Evolutionary conservation across 148 eudicot species (phyloP), one percentile per base, ranked within the genome.

Genomic region (Chenopodium quinoa): DNA sequence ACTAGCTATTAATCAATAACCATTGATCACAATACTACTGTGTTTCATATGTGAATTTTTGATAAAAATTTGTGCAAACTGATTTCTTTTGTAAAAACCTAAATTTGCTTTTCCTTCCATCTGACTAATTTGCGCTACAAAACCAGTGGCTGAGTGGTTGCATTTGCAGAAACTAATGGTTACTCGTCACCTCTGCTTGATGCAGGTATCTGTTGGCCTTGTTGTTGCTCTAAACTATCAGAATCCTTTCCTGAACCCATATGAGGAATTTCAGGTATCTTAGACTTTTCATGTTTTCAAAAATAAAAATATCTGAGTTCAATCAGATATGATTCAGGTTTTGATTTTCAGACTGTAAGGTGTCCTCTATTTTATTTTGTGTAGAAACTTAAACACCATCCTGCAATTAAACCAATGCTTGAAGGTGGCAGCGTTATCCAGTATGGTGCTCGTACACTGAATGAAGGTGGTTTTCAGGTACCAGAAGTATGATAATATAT

Each of bases 381-480:
- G 47, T 84, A 96, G 99, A 96, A 89, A 88, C 86, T 96, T n/a
- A 96, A 96, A 83, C 88, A 89, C 54, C 99, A 96, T 89, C 95
- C 97, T 76, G 88, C 93, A 12, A 92, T 96, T 86, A 89, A 80
- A 84, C 77, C 90, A 71, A 87, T 96, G 83, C 99, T 96, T 86
- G 93, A 96, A 89, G 92, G 95, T 80, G 99, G 98, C 69, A 92
- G 88, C 54, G 95, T 91, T 77, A 89, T 96, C 73, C 92, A 96
- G 76, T 96, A 96, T 87, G 99, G 99, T 75, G 99, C 99, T 79
- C 97, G 99, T 32, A 90, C 98, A 50, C 82, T 96, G 81, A 96
- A 93, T 83, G 99, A 96, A 89, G 99, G 99, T 83, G 99, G 99
- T 80, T 91, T 89, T 89, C 99, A 96, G 99, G 99, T 96, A 88